Evolutionary conservation across 179 eudicot genomes (phyloP).

Genomic region (Drosera spatulata): DNA sequence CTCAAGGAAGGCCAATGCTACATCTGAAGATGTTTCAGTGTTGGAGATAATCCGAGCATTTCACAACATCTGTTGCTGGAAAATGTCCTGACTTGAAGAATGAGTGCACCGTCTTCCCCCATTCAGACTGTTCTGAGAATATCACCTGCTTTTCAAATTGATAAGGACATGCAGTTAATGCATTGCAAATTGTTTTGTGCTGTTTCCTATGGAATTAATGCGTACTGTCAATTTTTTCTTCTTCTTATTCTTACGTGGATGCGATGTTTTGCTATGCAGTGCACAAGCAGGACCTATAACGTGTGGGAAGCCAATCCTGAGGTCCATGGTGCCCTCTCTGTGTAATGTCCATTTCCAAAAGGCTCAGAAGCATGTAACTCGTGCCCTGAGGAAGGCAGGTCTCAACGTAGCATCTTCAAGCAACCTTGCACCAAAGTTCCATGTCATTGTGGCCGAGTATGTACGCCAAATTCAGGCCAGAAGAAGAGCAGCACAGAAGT

Average conservation of each 20-base stretch:
- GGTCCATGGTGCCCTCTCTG: constrained; percentile 29
- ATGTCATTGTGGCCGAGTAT: constrained; percentile 52
- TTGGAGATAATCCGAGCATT: no score
- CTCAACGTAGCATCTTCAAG: constrained; percentile 29
- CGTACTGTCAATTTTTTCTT: not conserved
- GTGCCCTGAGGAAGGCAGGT: constrained; percentile 48
- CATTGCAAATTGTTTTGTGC: no score
- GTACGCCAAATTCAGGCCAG: constrained; percentile 42
- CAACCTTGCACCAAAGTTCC: constrained; percentile 42
- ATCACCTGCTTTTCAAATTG: no score
- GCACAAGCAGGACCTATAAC: constrained; percentile 45
- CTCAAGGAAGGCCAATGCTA: no score
- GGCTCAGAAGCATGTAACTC: constrained; percentile 33
- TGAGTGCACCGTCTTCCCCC: no score
- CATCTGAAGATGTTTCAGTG: no score
- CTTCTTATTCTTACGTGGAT: not conserved
- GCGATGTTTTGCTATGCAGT: constrained; percentile 8
- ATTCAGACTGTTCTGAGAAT: no score
- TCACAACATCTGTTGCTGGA: no score
- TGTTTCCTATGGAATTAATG: not conserved
- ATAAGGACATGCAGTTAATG: no score
- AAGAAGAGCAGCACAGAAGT: constrained; percentile 29
- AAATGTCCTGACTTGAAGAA: no score
- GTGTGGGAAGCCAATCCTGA: constrained; percentile 46
- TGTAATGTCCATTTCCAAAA: constrained; percentile 34